Evolutionary conservation across 176 grass and related monocot genomes (phyloP).

Genomic region (Paspalum vaginatum): DNA sequence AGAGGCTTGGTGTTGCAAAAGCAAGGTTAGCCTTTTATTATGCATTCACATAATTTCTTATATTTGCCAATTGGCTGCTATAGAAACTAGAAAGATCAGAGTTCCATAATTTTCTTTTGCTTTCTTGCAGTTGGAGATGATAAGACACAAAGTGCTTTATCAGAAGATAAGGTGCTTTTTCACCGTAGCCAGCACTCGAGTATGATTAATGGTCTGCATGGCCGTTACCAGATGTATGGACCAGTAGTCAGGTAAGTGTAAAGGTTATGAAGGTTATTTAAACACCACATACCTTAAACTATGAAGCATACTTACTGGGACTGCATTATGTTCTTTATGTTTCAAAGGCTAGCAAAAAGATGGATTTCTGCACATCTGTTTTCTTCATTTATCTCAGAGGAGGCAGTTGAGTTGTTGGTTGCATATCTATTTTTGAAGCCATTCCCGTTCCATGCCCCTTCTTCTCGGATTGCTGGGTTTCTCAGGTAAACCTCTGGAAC

Average conservation of each 20-base stretch:
- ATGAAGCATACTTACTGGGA: conserved; percentile 19
- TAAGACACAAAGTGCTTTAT: conserved; percentile 48
- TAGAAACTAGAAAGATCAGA: conserved; percentile 12
- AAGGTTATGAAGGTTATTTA: conserved; percentile 19
- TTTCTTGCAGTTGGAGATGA: conserved; percentile 55
- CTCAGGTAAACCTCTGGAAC: conserved; percentile 60
- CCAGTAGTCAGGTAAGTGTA: conserved; percentile 78
- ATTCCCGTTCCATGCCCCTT: conserved; percentile 75
- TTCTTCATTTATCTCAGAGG: conserved; percentile 87
- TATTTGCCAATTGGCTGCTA: background rate
- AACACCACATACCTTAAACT: conserved; percentile 30
- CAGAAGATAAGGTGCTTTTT: conserved; percentile 83
- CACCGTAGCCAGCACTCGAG: conserved; percentile 86
- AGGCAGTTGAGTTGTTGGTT: conserved; percentile 87
- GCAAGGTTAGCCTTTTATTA: conserved; percentile 62
- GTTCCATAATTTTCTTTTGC: conserved; percentile 39
- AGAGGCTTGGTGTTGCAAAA: conserved; percentile 62
- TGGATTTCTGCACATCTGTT: conserved; percentile 96
- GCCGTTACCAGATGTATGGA: conserved; percentile 74
- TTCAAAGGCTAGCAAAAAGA: conserved; percentile 85
- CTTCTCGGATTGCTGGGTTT: conserved; percentile 86
- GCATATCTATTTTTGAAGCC: conserved; percentile 92
- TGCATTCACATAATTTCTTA: conserved; percentile 4
- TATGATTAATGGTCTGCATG: conserved; percentile 99
- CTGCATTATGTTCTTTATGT: conserved; percentile 43